A percentile compares a stretch with the other conserved stretches of the same genome.
These are phyloP conservation scores for Lactifluus subvellereus DNA, from an alignment of 768 basidiomycete species.

Conservation along the genomic window DNA sequence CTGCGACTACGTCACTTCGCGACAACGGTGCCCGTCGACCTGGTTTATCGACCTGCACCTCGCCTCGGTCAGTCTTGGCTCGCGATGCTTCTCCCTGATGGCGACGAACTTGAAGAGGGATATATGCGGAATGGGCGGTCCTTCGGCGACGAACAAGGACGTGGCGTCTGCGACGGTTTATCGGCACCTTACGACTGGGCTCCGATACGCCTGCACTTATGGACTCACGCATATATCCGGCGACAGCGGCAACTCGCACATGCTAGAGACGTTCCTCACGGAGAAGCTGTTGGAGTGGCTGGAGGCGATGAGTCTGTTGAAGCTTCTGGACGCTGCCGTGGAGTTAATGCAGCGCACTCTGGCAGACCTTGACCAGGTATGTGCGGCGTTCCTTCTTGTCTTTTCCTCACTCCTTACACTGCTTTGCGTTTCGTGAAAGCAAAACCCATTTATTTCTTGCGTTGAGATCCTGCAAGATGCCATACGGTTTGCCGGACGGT, in stretches of 20 bases:
- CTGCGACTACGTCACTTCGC: conserved; percentile 16
- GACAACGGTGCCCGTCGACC: conserved; percentile 3
- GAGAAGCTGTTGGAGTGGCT: conserved; percentile 18
- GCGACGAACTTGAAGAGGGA: conserved; percentile 8
- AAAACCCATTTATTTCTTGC: not conserved
- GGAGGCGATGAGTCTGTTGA: conserved; percentile 13
- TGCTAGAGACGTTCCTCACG: conserved; percentile 11
- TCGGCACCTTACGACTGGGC: not conserved
- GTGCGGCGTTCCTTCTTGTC: not conserved
- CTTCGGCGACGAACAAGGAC: conserved; percentile 4
- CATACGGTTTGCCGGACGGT: conserved; percentile 12
- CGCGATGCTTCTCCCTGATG: conserved; percentile 16
- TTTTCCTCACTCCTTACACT: not conserved
- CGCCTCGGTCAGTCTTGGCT: conserved; percentile 5
- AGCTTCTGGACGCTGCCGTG: conserved; percentile 7
- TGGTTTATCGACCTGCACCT: conserved; percentile 10
- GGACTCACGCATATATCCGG: conserved; percentile 5
- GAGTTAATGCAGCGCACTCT: conserved; percentile 10
- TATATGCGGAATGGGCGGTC: conserved; percentile 6
- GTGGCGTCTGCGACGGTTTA: not conserved
- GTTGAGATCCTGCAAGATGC: conserved; percentile 16
- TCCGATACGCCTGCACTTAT: conserved; percentile 12
- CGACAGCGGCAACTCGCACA: conserved; percentile 1
- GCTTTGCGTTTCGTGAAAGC: not conserved
- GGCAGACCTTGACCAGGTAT: conserved; percentile 3